Conservation (phyloP, 495 filamentous ascomycete species). For the Rhypophila decipiens region DNA sequence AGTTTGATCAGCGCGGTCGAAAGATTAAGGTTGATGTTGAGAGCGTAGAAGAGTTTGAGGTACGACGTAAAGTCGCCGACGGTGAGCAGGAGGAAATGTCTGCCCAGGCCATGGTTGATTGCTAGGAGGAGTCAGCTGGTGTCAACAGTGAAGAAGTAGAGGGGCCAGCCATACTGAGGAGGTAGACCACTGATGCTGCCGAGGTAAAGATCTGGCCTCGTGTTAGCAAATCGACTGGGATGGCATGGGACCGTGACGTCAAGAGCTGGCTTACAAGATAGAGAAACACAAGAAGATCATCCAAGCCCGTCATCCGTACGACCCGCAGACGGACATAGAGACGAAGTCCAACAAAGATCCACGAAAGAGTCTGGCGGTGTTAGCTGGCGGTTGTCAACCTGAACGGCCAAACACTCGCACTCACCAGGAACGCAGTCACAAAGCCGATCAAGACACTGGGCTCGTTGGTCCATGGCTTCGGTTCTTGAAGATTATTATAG, state of each 20-base stretch:
- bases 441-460: constrained; percentile 8
- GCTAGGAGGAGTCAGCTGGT: background rate
- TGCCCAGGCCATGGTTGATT: constrained; percentile 11
- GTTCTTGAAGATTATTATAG: constrained; percentile 25
- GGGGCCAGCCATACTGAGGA: constrained; percentile 16
- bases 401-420: background rate
- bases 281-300: constrained; percentile 25
- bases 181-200: constrained; percentile 16
- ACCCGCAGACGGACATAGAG: constrained; percentile 23
- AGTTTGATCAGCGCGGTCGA: constrained; percentile 26
- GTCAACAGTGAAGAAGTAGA: background rate
- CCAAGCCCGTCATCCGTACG: constrained; percentile 18
- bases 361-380: constrained; percentile 18
- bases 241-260: no score
- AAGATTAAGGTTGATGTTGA: constrained; percentile 24
- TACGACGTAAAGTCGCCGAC: constrained; percentile 7
- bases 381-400: background rate
- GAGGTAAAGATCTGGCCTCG: constrained; percentile 21
- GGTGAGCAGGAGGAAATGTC: constrained; percentile 15
- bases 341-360: constrained; percentile 21
- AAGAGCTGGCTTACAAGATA: no score
- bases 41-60: constrained; percentile 24
- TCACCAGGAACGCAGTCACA: constrained; percentile 10
- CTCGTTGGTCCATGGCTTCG: constrained; percentile 19
- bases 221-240: background rate